Percentiles rank a stretch among this genome's conserved stretches.
These are phyloP conservation scores for Scedosporium apiospermum DNA, from an alignment of 2,329 filamentous ascomycete genomes.

Conservation along the genomic window DNA sequence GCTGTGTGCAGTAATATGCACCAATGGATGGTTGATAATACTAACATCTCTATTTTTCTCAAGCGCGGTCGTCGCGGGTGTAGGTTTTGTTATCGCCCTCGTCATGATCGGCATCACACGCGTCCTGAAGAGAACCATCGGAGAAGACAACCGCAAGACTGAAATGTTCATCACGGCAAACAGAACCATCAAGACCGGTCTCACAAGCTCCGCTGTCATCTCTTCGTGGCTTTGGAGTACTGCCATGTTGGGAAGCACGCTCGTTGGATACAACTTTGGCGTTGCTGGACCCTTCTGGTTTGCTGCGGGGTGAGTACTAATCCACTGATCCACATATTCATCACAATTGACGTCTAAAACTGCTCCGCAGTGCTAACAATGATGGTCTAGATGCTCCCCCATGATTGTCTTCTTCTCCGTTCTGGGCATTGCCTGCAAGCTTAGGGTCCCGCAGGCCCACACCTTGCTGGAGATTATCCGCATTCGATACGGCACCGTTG, in stretches of 20 bases:
- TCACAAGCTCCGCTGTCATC: constrained; percentile 43
- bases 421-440: constrained; percentile 40
- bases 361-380: not conserved
- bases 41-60: not conserved
- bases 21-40: not conserved
- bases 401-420: constrained; percentile 48
- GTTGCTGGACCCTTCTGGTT: constrained; percentile 49
- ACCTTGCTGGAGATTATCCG: constrained; percentile 43
- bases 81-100: constrained; percentile 24
- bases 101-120: constrained; percentile 37
- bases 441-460: constrained; percentile 42
- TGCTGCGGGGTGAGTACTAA: constrained; percentile 31
- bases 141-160: constrained; percentile 41
- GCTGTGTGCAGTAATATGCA: not conserved
- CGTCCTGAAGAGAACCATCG: constrained; percentile 35
- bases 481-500: constrained; percentile 36
- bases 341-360: not conserved
- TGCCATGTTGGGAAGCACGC: constrained; percentile 36
- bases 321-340: not conserved
- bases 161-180: constrained; percentile 50
- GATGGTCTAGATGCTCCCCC: constrained; percentile 27
- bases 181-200: constrained; percentile 36
- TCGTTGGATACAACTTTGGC: constrained; percentile 45
- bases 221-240: constrained; percentile 48
- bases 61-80: constrained; percentile 21